These are phyloP conservation scores for Sclerotinia glacialis DNA, from an alignment of 2,329 filamentous ascomycete species.

Conservation along the genomic window DNA sequence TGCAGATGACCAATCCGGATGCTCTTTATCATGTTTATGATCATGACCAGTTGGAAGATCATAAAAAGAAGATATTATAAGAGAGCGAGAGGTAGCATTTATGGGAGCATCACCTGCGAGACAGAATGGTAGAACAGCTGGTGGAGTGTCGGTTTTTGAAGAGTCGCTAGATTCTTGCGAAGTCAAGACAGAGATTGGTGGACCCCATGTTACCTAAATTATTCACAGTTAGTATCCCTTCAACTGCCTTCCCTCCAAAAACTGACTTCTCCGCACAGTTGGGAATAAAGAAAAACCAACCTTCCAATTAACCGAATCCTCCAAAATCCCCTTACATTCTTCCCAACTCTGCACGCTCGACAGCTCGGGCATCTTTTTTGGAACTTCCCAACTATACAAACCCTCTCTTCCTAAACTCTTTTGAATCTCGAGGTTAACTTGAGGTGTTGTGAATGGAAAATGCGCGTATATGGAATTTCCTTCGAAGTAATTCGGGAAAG, in stretches of 20 bases:
- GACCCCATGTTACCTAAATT: constrained; percentile 9
- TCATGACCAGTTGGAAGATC: neutral
- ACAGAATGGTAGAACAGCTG: neutral
- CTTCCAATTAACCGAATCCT: constrained; percentile 26
- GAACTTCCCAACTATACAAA: constrained; percentile 34
- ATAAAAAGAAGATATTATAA: constrained; percentile 13
- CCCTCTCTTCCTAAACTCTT: constrained; percentile 49
- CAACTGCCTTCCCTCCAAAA: neutral
- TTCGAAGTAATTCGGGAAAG: constrained; percentile 75
- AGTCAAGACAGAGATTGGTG: constrained; percentile 1
- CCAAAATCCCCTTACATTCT: constrained; percentile 23
- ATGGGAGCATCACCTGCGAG: constrained; percentile 8
- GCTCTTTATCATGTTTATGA: neutral
- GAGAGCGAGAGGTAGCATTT: constrained; percentile 10
- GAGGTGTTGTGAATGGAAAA: constrained; percentile 56
- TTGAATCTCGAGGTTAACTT: constrained; percentile 68
- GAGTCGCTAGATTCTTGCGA: neutral
- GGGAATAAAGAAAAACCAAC: neutral
- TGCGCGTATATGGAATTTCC: constrained; percentile 76
- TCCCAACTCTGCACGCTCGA: neutral
- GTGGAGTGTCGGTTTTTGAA: neutral
- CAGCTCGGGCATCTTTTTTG: constrained; percentile 24
- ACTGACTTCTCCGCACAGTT: neutral
- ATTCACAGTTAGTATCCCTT: neutral
- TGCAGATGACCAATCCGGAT: constrained; percentile 1